Conservation (phyloP, 306 rosid genomes). For the Chamaecrista fasciculata region DNA sequence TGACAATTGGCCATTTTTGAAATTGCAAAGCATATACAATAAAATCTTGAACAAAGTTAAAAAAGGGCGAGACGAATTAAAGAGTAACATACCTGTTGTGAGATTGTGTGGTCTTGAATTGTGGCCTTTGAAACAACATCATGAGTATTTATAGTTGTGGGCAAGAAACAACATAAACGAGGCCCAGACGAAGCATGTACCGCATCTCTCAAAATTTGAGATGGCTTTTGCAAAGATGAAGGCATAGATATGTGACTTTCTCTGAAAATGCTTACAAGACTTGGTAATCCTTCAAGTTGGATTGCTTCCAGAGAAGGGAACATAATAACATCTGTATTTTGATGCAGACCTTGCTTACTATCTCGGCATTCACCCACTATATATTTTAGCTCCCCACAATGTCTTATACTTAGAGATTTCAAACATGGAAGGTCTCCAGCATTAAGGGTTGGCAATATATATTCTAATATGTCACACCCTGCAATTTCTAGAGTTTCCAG, state of each 20-base stretch:
- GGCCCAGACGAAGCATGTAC: background rate
- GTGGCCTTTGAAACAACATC: background rate
- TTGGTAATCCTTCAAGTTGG: background rate
- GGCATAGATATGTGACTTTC: background rate
- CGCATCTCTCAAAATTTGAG: background rate
- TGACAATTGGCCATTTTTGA: background rate
- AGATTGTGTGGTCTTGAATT: background rate
- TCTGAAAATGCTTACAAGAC: background rate
- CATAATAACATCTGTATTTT: background rate
- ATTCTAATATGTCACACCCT: conserved; percentile 23
- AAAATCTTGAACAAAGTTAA: background rate
- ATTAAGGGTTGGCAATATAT: conserved; percentile 21
- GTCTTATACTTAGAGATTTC: conserved; percentile 10
- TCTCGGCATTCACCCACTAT: conserved; percentile 14
- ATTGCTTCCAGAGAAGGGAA: background rate
- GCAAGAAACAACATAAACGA: background rate
- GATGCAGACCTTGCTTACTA: background rate
- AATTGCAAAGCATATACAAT: background rate
- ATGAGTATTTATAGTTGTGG: background rate
- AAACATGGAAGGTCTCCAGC: conserved; percentile 15
- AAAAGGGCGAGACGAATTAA: background rate
- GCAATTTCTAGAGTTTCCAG: conserved; percentile 16
- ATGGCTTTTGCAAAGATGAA: background rate
- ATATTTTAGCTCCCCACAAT: conserved; percentile 1
- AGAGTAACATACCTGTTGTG: background rate